These are phyloP conservation scores for Pythium guiyangense DNA, from an alignment of 352 stramenopile genomes.

Conservation along the genomic window DNA sequence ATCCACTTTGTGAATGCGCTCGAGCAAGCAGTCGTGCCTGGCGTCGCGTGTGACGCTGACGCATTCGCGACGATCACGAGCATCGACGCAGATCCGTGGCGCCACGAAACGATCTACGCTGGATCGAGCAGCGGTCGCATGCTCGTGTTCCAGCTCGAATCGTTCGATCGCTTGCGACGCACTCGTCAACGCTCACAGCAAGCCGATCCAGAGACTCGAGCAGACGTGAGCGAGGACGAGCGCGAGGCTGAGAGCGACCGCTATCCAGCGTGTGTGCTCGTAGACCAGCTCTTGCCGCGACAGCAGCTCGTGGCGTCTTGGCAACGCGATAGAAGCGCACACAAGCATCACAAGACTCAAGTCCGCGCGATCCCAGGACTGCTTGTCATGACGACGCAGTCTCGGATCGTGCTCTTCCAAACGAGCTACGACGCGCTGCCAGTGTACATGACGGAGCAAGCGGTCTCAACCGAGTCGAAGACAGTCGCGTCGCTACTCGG, in stretches of 20 bases:
- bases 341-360: too few species aligned
- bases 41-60: slow-evolving; percentile 20
- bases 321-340: neutral
- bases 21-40: slow-evolving; percentile 13
- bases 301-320: neutral
- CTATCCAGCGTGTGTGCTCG: slow-evolving; percentile 9
- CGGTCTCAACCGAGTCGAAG: neutral
- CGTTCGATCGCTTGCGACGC: slow-evolving; percentile 8
- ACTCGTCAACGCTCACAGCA: slow-evolving; percentile 8
- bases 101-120: slow-evolving; percentile 19
- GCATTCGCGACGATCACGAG: slow-evolving; percentile 26
- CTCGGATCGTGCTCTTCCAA: slow-evolving; percentile 23
- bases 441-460: slow-evolving; percentile 19
- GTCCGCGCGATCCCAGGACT: slow-evolving; percentile 21
- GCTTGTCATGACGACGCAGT: slow-evolving; percentile 13
- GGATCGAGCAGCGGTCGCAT: slow-evolving; percentile 21
- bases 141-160: slow-evolving; percentile 26
- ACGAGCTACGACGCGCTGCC: slow-evolving; percentile 9
- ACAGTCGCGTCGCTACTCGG: neutral
- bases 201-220: neutral
- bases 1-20: slow-evolving; percentile 25
- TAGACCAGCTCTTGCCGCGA: slow-evolving; percentile 4
- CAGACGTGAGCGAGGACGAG: too few species aligned
- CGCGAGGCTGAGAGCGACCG: neutral
- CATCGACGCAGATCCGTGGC: slow-evolving; percentile 26